These are phyloP conservation scores for Aspergillus asperescens DNA, from an alignment of 495 filamentous ascomycete genomes.

Conservation along the genomic window DNA sequence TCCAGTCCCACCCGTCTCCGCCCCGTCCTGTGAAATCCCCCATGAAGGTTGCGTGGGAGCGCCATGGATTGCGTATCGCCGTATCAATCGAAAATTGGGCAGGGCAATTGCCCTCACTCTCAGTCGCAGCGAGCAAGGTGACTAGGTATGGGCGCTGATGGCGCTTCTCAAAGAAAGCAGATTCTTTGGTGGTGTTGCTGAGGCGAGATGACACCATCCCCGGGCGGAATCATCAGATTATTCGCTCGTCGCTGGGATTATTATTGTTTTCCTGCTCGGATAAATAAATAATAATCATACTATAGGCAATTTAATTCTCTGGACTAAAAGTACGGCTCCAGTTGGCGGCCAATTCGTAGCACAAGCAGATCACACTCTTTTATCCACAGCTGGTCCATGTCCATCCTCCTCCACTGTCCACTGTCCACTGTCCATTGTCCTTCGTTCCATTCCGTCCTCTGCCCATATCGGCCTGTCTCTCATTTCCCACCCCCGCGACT, in stretches of 20 bases:
- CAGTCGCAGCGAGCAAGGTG: background rate
- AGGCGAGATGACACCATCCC: slow-evolving; percentile 13
- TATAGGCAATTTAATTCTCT: slow-evolving; percentile 1
- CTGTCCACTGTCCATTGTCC: background rate
- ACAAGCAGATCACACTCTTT: slow-evolving; percentile 44
- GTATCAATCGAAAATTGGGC: slow-evolving; percentile 1
- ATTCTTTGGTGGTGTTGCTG: background rate
- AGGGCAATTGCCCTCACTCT: background rate
- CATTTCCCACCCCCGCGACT: slow-evolving; percentile 29
- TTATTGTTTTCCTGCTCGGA: background rate
- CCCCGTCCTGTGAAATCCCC: slow-evolving; percentile 13
- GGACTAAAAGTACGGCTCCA: slow-evolving; percentile 28
- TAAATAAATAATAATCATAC: slow-evolving; percentile 10
- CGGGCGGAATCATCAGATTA: slow-evolving; percentile 13
- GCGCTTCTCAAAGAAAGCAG: slow-evolving; percentile 1
- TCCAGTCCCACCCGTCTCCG: slow-evolving; percentile 17
- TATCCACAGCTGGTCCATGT: slow-evolving; percentile 37
- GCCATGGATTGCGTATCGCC: too few relatives aligned
- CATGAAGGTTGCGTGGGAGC: background rate
- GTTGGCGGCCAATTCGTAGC: slow-evolving; percentile 32
- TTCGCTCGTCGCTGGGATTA: background rate
- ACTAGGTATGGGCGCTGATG: too few relatives aligned
- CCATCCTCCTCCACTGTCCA: slow-evolving; percentile 8
- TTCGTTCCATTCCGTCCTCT: slow-evolving; percentile 16
- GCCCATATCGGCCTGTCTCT: slow-evolving; percentile 32